Base-by-base conservation (phyloP, 2,329 filamentous ascomycete species). In the Lachnum nothofagi region DNA sequence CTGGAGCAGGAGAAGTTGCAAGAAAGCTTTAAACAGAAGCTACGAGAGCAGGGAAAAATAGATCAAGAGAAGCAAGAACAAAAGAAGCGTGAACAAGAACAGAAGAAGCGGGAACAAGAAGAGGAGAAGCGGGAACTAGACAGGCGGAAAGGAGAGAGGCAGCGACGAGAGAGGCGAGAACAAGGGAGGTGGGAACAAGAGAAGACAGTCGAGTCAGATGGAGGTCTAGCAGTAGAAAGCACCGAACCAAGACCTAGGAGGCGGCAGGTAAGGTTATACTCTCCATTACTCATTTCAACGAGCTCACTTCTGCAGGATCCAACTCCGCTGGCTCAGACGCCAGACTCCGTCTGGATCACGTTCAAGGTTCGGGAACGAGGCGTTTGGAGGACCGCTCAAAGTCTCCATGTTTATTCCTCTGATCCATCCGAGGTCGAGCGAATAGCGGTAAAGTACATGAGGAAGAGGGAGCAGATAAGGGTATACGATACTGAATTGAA, bases 1-100 rank as follows among this genome's bases (percentile, higher is more conserved):
- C 31, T 42, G 24, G 38, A 40, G 35, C 38, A 74, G 27, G 74
- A 80, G 64, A 62, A 24, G 19, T n/a, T n/a, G n/a, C n/a, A n/a
- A n/a, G n/a, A n/a, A n/a, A n/a, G n/a, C n/a, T 6, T 35, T 10
- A 24, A 34, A 42, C 25, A 12, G 25, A 12, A 29, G 25, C n/a
- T n/a, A n/a, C n/a, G n/a, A n/a, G 12, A 29, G 12, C 12, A 7
- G 25, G 6, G 12, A 29, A 29, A 29, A 29, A 27, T 39, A 31
- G 23, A 9, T 16, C 22, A 12, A 44, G 6, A 12, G 33, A 31
- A 27, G 27, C 25, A 24, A 19, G 49, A 44, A 19, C 25, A 34
- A 34, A 27, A 42, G 33, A 39, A 25, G 74, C 79, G 63, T 62
- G 31, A 23, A 33, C 23, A 35, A 23, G 44, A 35, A 44, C 33